These are phyloP conservation scores for Cadophora gregata DNA, from an alignment of 2,329 filamentous ascomycete species.

Conservation along the genomic window DNA sequence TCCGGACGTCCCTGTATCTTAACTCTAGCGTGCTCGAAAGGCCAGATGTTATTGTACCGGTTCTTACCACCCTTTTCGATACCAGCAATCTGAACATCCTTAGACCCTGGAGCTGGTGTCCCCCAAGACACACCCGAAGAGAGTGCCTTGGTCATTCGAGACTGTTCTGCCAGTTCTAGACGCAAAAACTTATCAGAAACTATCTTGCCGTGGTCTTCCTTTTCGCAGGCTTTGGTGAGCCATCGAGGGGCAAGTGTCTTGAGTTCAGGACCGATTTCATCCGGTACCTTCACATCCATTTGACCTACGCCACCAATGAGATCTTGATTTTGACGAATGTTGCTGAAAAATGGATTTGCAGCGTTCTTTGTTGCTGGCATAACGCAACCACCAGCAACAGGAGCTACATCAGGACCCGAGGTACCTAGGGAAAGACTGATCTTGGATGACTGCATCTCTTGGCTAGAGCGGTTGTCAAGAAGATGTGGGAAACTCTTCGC, in stretches of 20 bases:
- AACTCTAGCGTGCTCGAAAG: slow-evolving; percentile 92
- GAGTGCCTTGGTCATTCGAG: slow-evolving; percentile 87
- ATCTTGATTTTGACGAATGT: slow-evolving; percentile 97
- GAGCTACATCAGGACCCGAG: slow-evolving; percentile 60
- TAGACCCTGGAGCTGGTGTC: slow-evolving; percentile 44
- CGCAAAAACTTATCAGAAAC: slow-evolving; percentile 84
- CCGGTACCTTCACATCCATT: slow-evolving; percentile 66
- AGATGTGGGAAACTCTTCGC: slow-evolving; percentile 67
- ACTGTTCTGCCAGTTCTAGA: slow-evolving; percentile 85
- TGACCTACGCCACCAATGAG: slow-evolving; percentile 92
- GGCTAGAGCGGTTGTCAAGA: slow-evolving; percentile 58
- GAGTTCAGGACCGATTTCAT: slow-evolving; percentile 53
- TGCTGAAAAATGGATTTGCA: slow-evolving; percentile 90
- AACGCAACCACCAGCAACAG: slow-evolving; percentile 87
- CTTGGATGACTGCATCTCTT: slow-evolving; percentile 47
- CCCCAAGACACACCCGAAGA: slow-evolving; percentile 65
- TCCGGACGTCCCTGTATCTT: slow-evolving; percentile 71
- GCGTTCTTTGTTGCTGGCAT: slow-evolving; percentile 74
- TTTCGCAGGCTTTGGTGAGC: slow-evolving; percentile 72
- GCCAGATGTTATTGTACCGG: slow-evolving; percentile 96
- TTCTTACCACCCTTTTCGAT: slow-evolving; percentile 97
- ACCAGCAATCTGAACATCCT: slow-evolving; percentile 76
- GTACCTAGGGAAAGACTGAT: slow-evolving; percentile 58
- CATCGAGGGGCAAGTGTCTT: slow-evolving; percentile 69
- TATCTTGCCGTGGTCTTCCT: slow-evolving; percentile 74